Evolutionary conservation across 495 filamentous ascomycete genomes (phyloP), one percentile per base, ranked within the genome.

Genomic region (Podospora anserina): DNA sequence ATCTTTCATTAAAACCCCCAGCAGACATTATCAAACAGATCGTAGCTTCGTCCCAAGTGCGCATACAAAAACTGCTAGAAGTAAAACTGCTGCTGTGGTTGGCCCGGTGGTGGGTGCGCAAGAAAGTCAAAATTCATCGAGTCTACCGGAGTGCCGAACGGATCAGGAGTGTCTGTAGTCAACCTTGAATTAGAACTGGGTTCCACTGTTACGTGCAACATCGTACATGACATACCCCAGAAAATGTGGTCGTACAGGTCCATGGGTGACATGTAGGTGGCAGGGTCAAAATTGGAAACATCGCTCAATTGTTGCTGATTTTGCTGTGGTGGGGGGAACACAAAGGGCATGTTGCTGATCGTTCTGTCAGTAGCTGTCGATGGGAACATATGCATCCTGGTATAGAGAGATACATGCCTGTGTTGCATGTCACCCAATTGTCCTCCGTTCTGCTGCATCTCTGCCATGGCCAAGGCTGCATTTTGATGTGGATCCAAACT

Each of bases 241-340:
- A 86, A 87, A 56, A 87, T 87, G 3, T 82, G 85, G 69, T 87
- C 84, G 69, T 86, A 87, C 19, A 87, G 76, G 27, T 87, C 85
- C 83, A 87, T 83, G 4, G 85, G 84, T 7, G 84, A 83, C 78
- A 86, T 83, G 72, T 76, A 79, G 23, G 76, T 72, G 5, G 78
- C 71, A 11, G 81, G 81, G 64, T 84, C 82, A 23, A 83, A 79
- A 16, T 75, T 73, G 27, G 72, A 62, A 32, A 84, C 60, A n/a
- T 81, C 81, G 1, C 78, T 65, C 44, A 82, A 62, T 15, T 63
- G 61, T 6, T 66, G 56, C 61, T 82, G 76, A 53, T 82, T 70
- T 2, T 78, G 69, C 20, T 69, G 63, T 23, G 20, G 56, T 0
- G 61, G 39, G 1, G 68, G 65, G 55, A 66, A 53, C 26, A 61